These are phyloP conservation scores for Mariannaea sp. DNA, from an alignment of 2,329 filamentous ascomycete genomes.

Conservation along the genomic window DNA sequence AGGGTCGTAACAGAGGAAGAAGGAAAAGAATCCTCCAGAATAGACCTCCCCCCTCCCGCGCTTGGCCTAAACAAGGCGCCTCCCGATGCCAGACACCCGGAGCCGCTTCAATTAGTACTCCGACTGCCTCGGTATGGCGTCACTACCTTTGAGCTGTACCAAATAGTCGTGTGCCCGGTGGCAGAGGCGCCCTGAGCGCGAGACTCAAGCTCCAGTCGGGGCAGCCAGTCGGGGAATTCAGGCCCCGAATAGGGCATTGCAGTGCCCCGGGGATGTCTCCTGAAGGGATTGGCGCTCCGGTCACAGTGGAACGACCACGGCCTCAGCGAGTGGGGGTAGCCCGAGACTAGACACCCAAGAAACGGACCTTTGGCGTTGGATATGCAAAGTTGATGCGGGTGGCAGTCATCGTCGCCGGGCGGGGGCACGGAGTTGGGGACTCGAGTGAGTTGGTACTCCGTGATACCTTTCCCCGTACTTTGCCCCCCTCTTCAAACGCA, in stretches of 20 bases:
- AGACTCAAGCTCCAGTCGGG: constrained; percentile 4
- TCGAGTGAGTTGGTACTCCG: neutral
- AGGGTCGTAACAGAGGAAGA: no score
- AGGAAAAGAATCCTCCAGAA: no score
- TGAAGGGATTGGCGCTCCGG: constrained; percentile 33
- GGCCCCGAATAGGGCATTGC: constrained; percentile 4
- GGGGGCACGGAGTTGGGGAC: neutral
- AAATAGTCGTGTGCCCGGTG: no score
- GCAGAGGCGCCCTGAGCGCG: no score
- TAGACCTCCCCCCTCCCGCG: neutral
- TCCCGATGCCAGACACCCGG: no score
- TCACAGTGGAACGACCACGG: constrained; percentile 16
- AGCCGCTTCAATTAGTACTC: neutral
- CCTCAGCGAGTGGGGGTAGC: constrained; percentile 11
- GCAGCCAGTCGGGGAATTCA: neutral
- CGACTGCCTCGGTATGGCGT: constrained; percentile 22
- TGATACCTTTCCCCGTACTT: no score
- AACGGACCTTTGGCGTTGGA: neutral
- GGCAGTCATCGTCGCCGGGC: neutral
- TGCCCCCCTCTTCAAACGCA: no score
- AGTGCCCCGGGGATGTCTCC: constrained; percentile 32
- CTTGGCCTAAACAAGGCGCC: neutral
- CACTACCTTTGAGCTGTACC: no score
- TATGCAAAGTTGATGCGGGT: neutral
- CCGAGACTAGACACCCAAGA: constrained; percentile 9